Percentiles rank a stretch among this genome's conserved stretches.
These are phyloP conservation scores for Haberlea rhodopensis DNA, from an alignment of 257 asterid genomes.

Conservation along the genomic window DNA sequence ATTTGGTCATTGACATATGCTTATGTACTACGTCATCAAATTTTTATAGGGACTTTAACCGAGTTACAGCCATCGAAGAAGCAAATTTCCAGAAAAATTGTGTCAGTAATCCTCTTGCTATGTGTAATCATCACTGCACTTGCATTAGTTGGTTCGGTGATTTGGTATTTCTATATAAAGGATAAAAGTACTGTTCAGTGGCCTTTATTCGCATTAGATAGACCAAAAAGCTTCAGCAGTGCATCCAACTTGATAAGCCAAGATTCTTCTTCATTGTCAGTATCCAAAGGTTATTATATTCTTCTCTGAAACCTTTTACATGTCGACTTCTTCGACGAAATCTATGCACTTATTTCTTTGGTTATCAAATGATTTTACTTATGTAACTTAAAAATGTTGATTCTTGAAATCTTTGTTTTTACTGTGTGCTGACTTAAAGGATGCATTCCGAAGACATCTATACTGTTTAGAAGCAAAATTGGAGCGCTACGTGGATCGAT, in stretches of 20 bases:
- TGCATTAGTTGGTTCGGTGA: slow-evolving; percentile 45
- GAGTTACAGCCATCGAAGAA: slow-evolving; percentile 48
- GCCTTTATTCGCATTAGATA: slow-evolving; percentile 58
- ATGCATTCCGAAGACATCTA: slow-evolving; percentile 60
- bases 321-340: slow-evolving; percentile 35
- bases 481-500: slow-evolving; percentile 61
- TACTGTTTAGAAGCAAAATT: slow-evolving; percentile 44
- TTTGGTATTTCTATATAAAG: slow-evolving; percentile 49
- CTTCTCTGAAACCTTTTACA: slow-evolving; percentile 37
- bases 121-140: slow-evolving; percentile 51
- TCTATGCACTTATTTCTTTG: not conserved
- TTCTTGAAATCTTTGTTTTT: slow-evolving; percentile 19
- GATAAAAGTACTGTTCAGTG: slow-evolving; percentile 43
- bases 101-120: slow-evolving; percentile 47
- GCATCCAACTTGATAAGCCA: slow-evolving; percentile 60
- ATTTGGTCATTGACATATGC: slow-evolving; percentile 8
- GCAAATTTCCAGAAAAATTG: slow-evolving; percentile 42
- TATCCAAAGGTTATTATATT: slow-evolving; percentile 35
- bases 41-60: slow-evolving; percentile 50
- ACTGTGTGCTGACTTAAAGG: slow-evolving; percentile 45
- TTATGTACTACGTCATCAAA: slow-evolving; percentile 12
- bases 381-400: not conserved
- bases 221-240: slow-evolving; percentile 58
- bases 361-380: not conserved
- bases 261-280: slow-evolving; percentile 41